Evolutionary conservation across 345 rosid species (phyloP), one percentile per base, ranked within the genome.

Genomic region (Mangifera indica): DNA sequence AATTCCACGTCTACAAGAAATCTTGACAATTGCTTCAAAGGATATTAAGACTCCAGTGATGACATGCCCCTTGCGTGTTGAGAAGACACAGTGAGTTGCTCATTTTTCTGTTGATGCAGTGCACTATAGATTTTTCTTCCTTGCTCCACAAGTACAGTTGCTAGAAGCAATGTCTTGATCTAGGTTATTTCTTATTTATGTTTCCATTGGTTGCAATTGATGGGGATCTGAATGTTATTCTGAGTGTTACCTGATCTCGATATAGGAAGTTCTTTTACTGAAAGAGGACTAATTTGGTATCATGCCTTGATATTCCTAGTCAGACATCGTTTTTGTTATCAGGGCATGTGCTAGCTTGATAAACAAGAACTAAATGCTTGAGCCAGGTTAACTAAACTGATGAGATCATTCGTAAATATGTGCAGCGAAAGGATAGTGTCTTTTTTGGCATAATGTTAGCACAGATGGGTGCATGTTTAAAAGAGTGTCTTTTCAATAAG

Each of bases 1-100:
- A 61, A 91, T 92, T 55, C 99, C 98, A 18, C 99, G 97, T 66
- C 83, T 95, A 55, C 98, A 95, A 79, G 99, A 95, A 84, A 95
- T 95, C 73, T 76, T 95, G 84, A 95, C 89, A 93, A 86, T 90
- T 45, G 99, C 99, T 74, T 83, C 99, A 5, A 77, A 25, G 71
- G 83, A 91, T 66, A 91, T 95, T 66, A 89, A 81, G 82, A 91
- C 98, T 72, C 99, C 99, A 26, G 84, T 95, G 45, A 91, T 95
- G 97, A 91, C 94, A 18, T 92, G 98, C 81, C 99, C 99, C 34
- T 81, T 95, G 78, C 79, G 64, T 46, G 80, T 78, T 65, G 93
- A 89, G 57, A 88, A 78, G 73, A 86, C 88, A 60, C 77, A 78
- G 99, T 95, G 78, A 82, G 94, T 75, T 75, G 57, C 69, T 78